Percentiles rank a stretch among this genome's conserved stretches.
These are phyloP conservation scores for Aspergillus cejpii DNA, from an alignment of 2,329 filamentous ascomycete genomes.

Conservation along the genomic window DNA sequence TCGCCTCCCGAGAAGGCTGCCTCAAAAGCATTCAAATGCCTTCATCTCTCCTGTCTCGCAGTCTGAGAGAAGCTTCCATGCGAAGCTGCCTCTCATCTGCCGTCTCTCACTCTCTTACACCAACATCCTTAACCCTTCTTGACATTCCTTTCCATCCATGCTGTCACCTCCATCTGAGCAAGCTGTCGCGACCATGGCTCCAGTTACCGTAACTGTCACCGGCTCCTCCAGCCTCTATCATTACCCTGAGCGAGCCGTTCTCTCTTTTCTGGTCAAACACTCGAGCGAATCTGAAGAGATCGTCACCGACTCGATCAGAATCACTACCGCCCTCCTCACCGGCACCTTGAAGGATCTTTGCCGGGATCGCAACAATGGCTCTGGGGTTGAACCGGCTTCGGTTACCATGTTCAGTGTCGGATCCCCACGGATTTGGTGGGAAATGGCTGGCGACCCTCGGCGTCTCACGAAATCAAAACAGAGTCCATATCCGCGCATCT, in stretches of 20 bases:
- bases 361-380: too few relatives aligned
- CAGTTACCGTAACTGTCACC: slow-evolving; percentile 11
- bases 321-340: slow-evolving; percentile 3
- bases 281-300: slow-evolving; percentile 6
- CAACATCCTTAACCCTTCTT: too few relatives aligned
- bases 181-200: slow-evolving; percentile 14
- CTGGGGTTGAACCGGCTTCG: too few relatives aligned
- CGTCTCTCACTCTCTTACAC: too few relatives aligned
- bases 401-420: background rate
- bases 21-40: background rate
- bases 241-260: slow-evolving; percentile 12
- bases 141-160: too few relatives aligned
- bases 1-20: background rate
- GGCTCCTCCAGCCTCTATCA: slow-evolving; percentile 13
- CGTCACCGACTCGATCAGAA: slow-evolving; percentile 7
- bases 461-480: slow-evolving; percentile 1
- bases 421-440: slow-evolving; percentile 2
- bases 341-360: slow-evolving; percentile 9
- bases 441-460: background rate
- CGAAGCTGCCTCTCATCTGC: too few relatives aligned
- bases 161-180: too few relatives aligned
- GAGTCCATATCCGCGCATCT: slow-evolving; percentile 1
- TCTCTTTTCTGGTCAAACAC: slow-evolving; percentile 7
- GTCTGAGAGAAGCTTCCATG: too few relatives aligned
- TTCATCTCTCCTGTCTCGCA: too few relatives aligned